These are phyloP conservation scores for Curvularia sp. DNA, from an alignment of 2,329 filamentous ascomycete species.

Conservation along the genomic window DNA sequence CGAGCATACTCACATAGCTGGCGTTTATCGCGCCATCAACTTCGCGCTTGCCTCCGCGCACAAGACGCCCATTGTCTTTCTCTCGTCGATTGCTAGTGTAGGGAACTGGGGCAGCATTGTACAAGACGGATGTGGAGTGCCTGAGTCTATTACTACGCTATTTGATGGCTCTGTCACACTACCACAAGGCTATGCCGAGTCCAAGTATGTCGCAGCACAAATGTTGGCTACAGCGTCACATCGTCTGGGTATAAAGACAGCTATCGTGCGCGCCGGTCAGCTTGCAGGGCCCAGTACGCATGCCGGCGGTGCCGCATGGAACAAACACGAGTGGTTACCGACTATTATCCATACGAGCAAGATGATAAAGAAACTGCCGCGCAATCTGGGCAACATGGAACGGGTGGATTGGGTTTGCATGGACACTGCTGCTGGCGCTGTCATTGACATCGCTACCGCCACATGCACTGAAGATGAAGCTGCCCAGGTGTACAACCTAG, in stretches of 20 bases:
- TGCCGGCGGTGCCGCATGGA: slow-evolving; percentile 33
- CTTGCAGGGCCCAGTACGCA: slow-evolving; percentile 37
- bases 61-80: slow-evolving; percentile 45
- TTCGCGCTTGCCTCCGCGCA: slow-evolving; percentile 12
- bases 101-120: slow-evolving; percentile 14
- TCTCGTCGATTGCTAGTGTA: slow-evolving; percentile 51
- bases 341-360: slow-evolving; percentile 34
- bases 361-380: slow-evolving; percentile 30
- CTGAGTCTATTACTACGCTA: slow-evolving; percentile 27
- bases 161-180: slow-evolving; percentile 43
- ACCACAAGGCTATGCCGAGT: slow-evolving; percentile 50
- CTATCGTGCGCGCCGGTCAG: slow-evolving; percentile 41
- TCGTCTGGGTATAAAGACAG: slow-evolving; percentile 30
- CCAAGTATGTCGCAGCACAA: slow-evolving; percentile 47
- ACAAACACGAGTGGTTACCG: slow-evolving; percentile 38
- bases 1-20: slow-evolving; percentile 23
- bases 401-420: slow-evolving; percentile 39
- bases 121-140: slow-evolving; percentile 9
- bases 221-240: slow-evolving; percentile 44
- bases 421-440: slow-evolving; percentile 12
- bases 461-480: not conserved
- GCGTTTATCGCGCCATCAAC: slow-evolving; percentile 16
- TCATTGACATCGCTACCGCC: slow-evolving; percentile 8
- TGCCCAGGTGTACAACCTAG: slow-evolving; percentile 10
- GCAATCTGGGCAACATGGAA: slow-evolving; percentile 21